Evolutionary conservation across 1,139 yeast genomes (phyloP), one percentile per base, ranked within the genome.

Genomic region (Diutina scorzettiae): DNA sequence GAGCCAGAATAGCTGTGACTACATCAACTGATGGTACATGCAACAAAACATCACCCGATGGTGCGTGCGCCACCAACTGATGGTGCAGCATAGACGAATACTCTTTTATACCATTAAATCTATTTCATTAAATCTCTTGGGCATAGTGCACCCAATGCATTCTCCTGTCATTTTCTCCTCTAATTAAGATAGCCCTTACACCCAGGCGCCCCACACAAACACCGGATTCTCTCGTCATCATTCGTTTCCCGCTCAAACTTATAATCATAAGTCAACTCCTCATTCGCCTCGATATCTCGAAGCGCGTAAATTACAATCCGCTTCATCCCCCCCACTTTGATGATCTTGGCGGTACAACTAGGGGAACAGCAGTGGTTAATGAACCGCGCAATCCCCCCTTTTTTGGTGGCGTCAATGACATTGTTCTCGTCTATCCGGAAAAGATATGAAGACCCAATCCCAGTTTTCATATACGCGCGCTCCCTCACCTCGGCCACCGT

Each of bases 291-390:
- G 45, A 91, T 81, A 56, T 89, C 96, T 41, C 95, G 68, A 48
- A 87, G 65, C 0, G 98, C 97, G 59, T 89, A 91, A 39, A 91
- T 87, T 44, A 89, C 98, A 65, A 91, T 91, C 59, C 97, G 74
- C 63, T 86, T 87, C 53, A 76, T 81, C 7, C 96, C 97, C 48
- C 86, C 96, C 30, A 87, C 96, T 57, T 87, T 87, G 55, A 91
- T 89, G 56, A 91, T 87, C 57, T 89, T 91, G 2, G 98, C 97
- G 0, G 95, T 87, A 62, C 98, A 91, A 51, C 95, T 87, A 2
- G 99, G 99, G 46, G 82, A 84, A 63, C 98, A 91, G 57, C 96
- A 86, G 60, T 93, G 99, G 55, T 93, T 91, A 58, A 91, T 91
- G 55, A 93, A 91, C 48, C 96, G 65, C 0, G 98, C 98, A 52